phyloP scores from a whole-genome alignment of 345 rosid species.

The Carallia pectinifolia region DNA sequence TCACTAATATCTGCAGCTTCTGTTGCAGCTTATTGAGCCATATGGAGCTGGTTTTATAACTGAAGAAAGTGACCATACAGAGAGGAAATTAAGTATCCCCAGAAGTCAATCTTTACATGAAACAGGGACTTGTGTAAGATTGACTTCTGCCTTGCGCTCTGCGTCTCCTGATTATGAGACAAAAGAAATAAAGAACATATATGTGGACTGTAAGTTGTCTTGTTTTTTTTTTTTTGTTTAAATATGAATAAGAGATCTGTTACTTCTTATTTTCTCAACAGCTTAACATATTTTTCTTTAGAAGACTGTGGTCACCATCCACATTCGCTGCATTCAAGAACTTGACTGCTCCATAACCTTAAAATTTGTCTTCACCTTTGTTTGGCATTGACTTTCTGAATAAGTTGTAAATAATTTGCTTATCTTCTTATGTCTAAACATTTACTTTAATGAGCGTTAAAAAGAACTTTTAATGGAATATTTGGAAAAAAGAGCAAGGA shows the following conservation, averaged over 20 bases:
- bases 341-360: background rate
- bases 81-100: conserved; percentile 43
- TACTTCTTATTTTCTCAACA: conserved; percentile 4
- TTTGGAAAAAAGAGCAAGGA: too few relatives aligned
- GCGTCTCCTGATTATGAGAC: conserved; percentile 68
- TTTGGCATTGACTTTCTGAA: background rate
- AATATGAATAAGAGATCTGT: background rate
- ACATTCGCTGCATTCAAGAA: background rate
- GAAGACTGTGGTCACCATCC: background rate
- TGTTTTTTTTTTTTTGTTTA: background rate
- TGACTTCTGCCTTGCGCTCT: conserved; percentile 34
- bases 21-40: conserved; percentile 75
- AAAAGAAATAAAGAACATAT: conserved; percentile 90
- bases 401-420: background rate
- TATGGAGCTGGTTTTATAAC: conserved; percentile 49
- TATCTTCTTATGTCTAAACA: background rate
- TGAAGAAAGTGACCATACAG: conserved; percentile 41
- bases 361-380: background rate
- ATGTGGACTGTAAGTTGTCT: conserved; percentile 78
- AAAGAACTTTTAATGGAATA: too few relatives aligned
- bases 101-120: conserved; percentile 46
- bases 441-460: too few relatives aligned
- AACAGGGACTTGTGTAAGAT: conserved; percentile 41
- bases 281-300: background rate
- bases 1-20: background rate